Evolutionary conservation across 148 eudicot genomes (phyloP), one percentile per base, ranked within the genome.

Genomic region (Linanthus parryae): DNA sequence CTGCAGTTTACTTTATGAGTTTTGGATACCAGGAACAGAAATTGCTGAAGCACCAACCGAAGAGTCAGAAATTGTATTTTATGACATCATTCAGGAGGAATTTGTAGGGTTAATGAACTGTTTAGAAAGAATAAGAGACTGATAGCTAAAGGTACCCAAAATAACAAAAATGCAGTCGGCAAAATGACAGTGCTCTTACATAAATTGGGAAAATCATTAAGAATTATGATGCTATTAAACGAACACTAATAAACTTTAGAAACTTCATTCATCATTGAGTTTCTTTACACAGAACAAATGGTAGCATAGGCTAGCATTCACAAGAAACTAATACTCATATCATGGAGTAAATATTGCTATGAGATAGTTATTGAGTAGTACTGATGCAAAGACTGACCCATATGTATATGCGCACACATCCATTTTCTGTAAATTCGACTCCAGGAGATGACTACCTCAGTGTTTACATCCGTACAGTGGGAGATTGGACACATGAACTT

Each of bases 381-480:
- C n/a, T n/a, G n/a, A n/a, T n/a, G n/a, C n/a, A n/a, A n/a, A n/a
- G n/a, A n/a, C n/a, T n/a, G n/a, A n/a, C n/a, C n/a, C n/a, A n/a
- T n/a, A n/a, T n/a, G n/a, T n/a, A n/a, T n/a, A n/a, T n/a, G n/a
- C n/a, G n/a, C n/a, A n/a, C n/a, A n/a, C 99, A 92, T 66, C 99
- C 99, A 7, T 92, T 92, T 73, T 92, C 99, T 39, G 81, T 92
- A 46, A 92, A 96, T 38, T 92, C 99, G 14, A 90, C 99, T 45
- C 96, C 99, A 58, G 95, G 96, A 30, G 96, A 94, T 50, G 60
- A 77, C 69, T 72, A 73, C 72, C 65, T 94, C 18, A 94, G 99
- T 28, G 85, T 94, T 65, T 96, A 94, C 67, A 76, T 94, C 52
- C 83, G 91, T 39, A 68, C 72, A 8, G 88, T 76, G 31, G 99